phyloP scores from a whole-genome alignment of 768 basidiomycete species.

The Lepiota brunneoincarnata region DNA sequence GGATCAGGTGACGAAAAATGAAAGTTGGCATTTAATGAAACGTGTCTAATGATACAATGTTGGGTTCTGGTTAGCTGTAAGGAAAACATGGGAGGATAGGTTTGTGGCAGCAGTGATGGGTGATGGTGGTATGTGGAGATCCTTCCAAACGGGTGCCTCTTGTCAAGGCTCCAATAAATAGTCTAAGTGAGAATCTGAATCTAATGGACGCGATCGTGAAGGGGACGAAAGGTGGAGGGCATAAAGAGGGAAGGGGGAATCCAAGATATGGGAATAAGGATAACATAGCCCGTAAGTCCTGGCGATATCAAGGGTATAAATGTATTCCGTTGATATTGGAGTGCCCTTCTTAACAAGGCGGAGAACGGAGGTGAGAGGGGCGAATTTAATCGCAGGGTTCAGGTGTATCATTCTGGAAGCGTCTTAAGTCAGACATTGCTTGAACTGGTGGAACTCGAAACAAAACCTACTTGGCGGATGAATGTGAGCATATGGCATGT shows the following conservation, averaged over 20 bases:
- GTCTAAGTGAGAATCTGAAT: neutral
- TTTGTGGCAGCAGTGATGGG: neutral
- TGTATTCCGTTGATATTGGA: neutral
- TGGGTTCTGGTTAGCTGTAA: slow-evolving; percentile 4
- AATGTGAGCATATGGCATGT: slow-evolving; percentile 83
- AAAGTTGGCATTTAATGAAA: neutral
- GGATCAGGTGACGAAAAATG: neutral
- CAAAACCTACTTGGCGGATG: slow-evolving; percentile 51
- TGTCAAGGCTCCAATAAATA: slow-evolving; percentile 3
- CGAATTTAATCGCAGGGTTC: slow-evolving; percentile 43
- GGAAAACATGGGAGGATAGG: neutral
- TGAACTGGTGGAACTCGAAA: neutral
- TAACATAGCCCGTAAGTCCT: neutral
- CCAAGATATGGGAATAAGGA: slow-evolving; percentile 9
- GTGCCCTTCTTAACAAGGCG: neutral
- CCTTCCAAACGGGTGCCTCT: slow-evolving; percentile 3
- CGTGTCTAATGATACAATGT: slow-evolving; percentile 10
- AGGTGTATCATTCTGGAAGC: slow-evolving; percentile 47
- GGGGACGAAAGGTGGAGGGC: neutral
- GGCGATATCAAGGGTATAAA: neutral
- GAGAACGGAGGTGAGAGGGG: neutral
- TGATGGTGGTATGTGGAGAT: neutral
- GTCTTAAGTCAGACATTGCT: neutral
- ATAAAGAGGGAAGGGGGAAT: neutral
- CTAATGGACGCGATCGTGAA: neutral